phyloP scores from a whole-genome alignment of 139 green algal species.

The Trebouxia sp. region DNA sequence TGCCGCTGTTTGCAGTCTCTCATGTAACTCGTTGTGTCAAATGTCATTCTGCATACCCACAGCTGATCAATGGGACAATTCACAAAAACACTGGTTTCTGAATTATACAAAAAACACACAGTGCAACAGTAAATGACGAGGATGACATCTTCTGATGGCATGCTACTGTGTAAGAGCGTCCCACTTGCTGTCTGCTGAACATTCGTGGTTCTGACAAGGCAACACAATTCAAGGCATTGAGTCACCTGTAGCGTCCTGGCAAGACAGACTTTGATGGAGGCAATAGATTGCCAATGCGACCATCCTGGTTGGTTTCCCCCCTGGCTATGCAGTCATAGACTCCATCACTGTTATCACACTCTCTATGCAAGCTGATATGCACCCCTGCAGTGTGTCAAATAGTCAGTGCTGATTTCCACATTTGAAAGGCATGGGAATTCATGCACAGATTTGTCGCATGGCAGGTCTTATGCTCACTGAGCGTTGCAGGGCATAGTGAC shows the following conservation, averaged over 20 bases:
- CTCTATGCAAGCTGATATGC: constrained; percentile 60
- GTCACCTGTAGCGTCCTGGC: constrained; percentile 14
- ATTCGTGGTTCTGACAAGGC: neutral
- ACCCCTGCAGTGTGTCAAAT: constrained; percentile 68
- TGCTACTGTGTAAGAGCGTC: too few relatives aligned
- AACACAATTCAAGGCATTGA: neutral
- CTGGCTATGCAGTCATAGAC: constrained; percentile 55
- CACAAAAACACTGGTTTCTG: too few relatives aligned
- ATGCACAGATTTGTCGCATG: too few relatives aligned
- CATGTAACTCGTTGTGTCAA: constrained; percentile 76
- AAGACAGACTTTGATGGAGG: neutral
- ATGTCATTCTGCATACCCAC: constrained; percentile 63
- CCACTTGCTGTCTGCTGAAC: neutral
- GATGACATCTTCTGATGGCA: too few relatives aligned
- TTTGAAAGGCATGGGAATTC: too few relatives aligned
- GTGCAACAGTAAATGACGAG: too few relatives aligned
- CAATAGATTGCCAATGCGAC: constrained; percentile 46
- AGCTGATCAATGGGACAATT: too few relatives aligned
- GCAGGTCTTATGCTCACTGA: too few relatives aligned
- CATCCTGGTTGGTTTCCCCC: constrained; percentile 80
- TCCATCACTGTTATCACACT: constrained; percentile 23
- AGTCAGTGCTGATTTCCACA: too few relatives aligned
- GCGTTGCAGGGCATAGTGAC: too few relatives aligned
- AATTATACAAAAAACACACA: too few relatives aligned
- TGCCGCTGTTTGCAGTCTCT: neutral